Conservation (phyloP, 2,329 filamentous ascomycete species). For the Zymoseptoria tritici region DNA sequence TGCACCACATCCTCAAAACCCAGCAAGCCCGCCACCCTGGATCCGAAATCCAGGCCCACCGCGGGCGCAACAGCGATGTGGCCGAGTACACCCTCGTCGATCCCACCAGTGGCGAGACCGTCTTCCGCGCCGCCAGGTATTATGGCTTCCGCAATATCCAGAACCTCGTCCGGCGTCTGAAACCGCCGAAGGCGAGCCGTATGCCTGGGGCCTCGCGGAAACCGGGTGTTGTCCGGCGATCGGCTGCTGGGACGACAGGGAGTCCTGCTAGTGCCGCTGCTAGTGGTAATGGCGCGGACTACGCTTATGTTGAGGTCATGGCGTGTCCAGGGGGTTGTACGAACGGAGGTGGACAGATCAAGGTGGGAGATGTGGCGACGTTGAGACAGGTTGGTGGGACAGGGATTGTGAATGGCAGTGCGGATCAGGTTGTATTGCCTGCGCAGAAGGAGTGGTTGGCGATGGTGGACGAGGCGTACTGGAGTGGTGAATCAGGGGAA, state of each 20-base stretch:
- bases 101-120: slow-evolving; percentile 29
- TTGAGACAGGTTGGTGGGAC: slow-evolving; percentile 30
- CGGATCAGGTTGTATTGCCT: slow-evolving; percentile 42
- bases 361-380: slow-evolving; percentile 65
- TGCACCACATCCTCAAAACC: slow-evolving; percentile 74
- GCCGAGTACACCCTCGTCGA: slow-evolving; percentile 70
- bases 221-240: slow-evolving; percentile 35
- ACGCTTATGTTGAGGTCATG: slow-evolving; percentile 97
- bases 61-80: slow-evolving; percentile 85
- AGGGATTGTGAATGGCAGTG: slow-evolving; percentile 29
- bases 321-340: slow-evolving; percentile 98
- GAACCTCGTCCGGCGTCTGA: slow-evolving; percentile 87
- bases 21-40: slow-evolving; percentile 64
- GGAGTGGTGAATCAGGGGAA: slow-evolving; percentile 24
- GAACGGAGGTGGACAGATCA: slow-evolving; percentile 93
- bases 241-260: slow-evolving; percentile 19
- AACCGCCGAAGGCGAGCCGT: slow-evolving; percentile 68
- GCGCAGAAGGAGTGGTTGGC: slow-evolving; percentile 83
- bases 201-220: slow-evolving; percentile 65
- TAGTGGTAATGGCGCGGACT: slow-evolving; percentile 47
- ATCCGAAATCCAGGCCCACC: slow-evolving; percentile 60
- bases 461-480: slow-evolving; percentile 55
- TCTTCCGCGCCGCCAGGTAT: slow-evolving; percentile 80
- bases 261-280: slow-evolving; percentile 24
- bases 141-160: slow-evolving; percentile 99